These are phyloP conservation scores for Diplodia scrobiculata DNA, from an alignment of 2,329 filamentous ascomycete genomes.

Conservation along the genomic window DNA sequence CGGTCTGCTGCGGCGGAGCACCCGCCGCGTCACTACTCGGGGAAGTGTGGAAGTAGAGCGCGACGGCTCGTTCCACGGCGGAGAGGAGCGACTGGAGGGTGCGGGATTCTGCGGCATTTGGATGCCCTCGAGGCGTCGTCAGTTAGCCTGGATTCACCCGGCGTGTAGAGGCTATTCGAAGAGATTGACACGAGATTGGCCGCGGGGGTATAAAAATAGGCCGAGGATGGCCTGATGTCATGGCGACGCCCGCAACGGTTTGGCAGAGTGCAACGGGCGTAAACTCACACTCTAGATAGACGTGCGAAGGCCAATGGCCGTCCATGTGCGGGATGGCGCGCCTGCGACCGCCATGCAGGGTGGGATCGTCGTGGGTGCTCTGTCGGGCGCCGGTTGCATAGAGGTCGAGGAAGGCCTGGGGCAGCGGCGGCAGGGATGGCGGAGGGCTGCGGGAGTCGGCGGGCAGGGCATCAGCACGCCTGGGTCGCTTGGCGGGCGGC, in stretches of 20 bases:
- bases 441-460: constrained; percentile 19
- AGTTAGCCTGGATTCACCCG: constrained; percentile 18
- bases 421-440: constrained; percentile 65
- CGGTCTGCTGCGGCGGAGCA: background rate
- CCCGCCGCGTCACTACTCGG: background rate
- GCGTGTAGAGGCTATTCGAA: background rate
- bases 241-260: background rate
- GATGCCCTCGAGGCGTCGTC: constrained; percentile 40
- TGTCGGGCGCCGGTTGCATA: constrained; percentile 81
- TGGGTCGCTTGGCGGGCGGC: constrained; percentile 11
- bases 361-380: constrained; percentile 78
- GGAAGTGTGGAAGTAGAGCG: constrained; percentile 27
- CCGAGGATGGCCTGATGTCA: constrained; percentile 32
- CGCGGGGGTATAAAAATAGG: background rate
- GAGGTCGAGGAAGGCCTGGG: constrained; percentile 79
- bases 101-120: constrained; percentile 41
- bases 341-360: constrained; percentile 80
- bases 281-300: constrained; percentile 85
- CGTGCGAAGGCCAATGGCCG: constrained; percentile 89
- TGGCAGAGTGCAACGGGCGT: background rate
- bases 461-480: constrained; percentile 14
- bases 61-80: constrained; percentile 31
- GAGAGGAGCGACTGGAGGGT: constrained; percentile 39
- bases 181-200: constrained; percentile 3
- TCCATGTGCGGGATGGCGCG: constrained; percentile 79